Percentiles rank a stretch among this genome's conserved stretches.
Conservation (phyloP, 768 basidiomycete genomes). For the Cytidiella melzeri region DNA sequence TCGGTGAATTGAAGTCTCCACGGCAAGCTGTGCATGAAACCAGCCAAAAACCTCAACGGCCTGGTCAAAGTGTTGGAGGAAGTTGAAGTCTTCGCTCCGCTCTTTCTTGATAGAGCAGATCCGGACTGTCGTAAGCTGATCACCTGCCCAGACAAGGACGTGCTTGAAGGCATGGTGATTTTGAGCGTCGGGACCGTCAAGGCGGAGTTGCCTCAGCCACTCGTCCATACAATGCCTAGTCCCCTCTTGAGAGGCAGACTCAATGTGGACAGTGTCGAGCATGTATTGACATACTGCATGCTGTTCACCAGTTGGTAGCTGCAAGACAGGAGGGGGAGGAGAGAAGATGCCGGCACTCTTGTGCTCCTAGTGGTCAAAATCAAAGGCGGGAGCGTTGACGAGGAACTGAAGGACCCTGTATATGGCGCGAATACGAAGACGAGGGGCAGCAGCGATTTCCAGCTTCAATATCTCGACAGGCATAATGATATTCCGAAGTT, state of each 20-base stretch:
- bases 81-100: conserved; percentile 31
- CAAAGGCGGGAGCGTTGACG: conserved; percentile 5
- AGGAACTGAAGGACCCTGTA: conserved; percentile 6
- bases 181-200: not conserved
- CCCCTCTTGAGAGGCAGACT: conserved; percentile 11
- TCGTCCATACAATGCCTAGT: not conserved
- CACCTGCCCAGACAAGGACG: conserved; percentile 30
- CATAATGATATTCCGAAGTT: not conserved
- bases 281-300: conserved; percentile 5
- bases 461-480: conserved; percentile 2
- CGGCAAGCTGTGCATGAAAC: conserved; percentile 37
- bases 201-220: not conserved
- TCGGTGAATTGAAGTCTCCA: conserved; percentile 33
- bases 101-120: conserved; percentile 33
- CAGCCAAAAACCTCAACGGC: conserved; percentile 30
- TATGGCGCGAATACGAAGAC: not conserved
- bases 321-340: conserved; percentile 6
- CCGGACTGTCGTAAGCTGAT: conserved; percentile 34
- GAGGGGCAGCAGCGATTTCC: not conserved
- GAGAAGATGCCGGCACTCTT: conserved; percentile 5
- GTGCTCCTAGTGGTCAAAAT: conserved; percentile 6
- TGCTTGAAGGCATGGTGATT: conserved; percentile 5
- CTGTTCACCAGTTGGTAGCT: conserved; percentile 9
- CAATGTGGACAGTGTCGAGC: conserved; percentile 6
- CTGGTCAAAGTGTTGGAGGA: conserved; percentile 33